Evolutionary conservation across 306 rosid genomes (phyloP).

Genomic region (Prunus dulcis): DNA sequence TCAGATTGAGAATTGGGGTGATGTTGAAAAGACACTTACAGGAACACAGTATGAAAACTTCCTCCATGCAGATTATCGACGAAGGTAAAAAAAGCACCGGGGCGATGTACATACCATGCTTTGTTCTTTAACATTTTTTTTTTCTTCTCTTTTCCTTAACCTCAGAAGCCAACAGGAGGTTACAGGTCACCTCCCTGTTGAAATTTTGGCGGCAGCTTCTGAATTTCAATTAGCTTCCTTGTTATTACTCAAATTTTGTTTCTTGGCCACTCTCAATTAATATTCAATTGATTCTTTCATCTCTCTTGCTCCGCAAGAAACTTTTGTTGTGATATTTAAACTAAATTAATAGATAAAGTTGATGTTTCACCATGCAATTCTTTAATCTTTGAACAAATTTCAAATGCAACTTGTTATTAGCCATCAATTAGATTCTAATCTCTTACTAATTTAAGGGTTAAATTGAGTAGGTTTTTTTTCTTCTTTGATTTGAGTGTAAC

Average conservation of each 20-base stretch:
- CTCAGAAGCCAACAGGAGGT: conserved; percentile 46
- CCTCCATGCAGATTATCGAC: conserved; percentile 50
- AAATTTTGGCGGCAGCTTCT: conserved; percentile 38
- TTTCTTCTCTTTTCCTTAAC: conserved; percentile 19
- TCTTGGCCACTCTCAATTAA: conserved; percentile 12
- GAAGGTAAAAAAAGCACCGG: conserved; percentile 31
- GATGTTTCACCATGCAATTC: conserved; percentile 21
- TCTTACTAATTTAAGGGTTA: no score
- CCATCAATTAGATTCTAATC: no score
- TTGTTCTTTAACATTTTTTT: conserved; percentile 16
- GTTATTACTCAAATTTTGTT: not conserved
- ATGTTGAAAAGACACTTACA: conserved; percentile 51
- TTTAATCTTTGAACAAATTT: not conserved
- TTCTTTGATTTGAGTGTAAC: no score
- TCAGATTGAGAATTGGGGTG: conserved; percentile 68
- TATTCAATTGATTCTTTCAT: conserved; percentile 68
- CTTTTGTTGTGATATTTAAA: conserved; percentile 23
- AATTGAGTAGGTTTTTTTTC: no score
- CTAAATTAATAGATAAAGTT: conserved; percentile 23
- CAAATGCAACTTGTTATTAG: not conserved
- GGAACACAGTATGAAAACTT: conserved; percentile 68
- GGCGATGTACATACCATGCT: conserved; percentile 42
- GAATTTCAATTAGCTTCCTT: conserved; percentile 24
- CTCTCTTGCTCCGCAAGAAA: conserved; percentile 9
- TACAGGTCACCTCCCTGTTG: conserved; percentile 32